Evolutionary conservation across 2,329 filamentous ascomycete genomes (phyloP), one percentile per base, ranked within the genome.

Genomic region (Parascedosporium putredinis): DNA sequence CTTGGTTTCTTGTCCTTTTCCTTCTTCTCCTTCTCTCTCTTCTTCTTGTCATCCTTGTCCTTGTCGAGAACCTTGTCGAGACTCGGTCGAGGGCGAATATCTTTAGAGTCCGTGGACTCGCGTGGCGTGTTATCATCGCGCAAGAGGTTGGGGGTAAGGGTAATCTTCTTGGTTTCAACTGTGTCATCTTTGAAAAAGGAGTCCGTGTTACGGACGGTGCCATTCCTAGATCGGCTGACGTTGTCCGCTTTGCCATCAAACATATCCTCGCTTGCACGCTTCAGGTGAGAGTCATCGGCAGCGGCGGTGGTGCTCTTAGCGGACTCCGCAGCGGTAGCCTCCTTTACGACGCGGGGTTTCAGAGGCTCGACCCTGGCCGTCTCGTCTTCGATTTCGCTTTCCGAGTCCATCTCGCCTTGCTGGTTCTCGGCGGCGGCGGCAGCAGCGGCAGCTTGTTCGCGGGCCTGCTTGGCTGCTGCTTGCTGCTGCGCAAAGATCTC

Each of bases 151-250:
- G 93, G 93, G 3, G 93, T 98, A 42, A 98, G 77, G 0, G 90
- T 95, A 57, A 98, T 97, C 70, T 97, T 97, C 66, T 94, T 89
- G 2, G 93, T 96, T 66, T 97, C 93, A 33, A 88, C 85, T 27
- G 81, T 88, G 60, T 98, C 91, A 60, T 97, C 93, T 65, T 89
- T 95, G 74, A 96, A 96, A 73, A 97, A 96, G 1, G 91, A 95
- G 66, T 97, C 91, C 4, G 88, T 91, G 62, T 94, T 94, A 55
- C 91, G 80, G 42, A 95, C 78, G 20, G 86, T 91, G 38, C 89
- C 89, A 58, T 95, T 94, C 55, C 84, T 81, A 31, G 88, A 89
- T 61, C 84, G 79, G 62, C 74, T 75, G 2, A 70, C 67, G 2
- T 69, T 69, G 38, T 77, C 71, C 51, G 65, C 58, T 53, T 73